These are phyloP conservation scores for Galeopsis tetrahit DNA, from an alignment of 257 asterid genomes.

Conservation along the genomic window DNA sequence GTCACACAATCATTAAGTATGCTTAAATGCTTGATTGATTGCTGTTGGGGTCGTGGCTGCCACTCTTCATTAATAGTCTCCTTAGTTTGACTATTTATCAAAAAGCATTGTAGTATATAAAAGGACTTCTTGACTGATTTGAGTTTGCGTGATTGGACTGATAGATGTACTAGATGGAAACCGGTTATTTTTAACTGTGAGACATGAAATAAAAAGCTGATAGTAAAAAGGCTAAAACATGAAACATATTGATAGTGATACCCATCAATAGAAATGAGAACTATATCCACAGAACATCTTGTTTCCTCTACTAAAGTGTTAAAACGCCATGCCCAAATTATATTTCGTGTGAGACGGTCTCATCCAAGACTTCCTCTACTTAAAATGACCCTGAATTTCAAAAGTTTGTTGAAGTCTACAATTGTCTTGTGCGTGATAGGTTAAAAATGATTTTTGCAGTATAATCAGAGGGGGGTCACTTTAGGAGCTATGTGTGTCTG, in stretches of 20 bases:
- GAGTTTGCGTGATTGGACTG: background rate
- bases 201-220: background rate
- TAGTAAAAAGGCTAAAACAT: too few species aligned
- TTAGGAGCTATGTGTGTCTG: too few species aligned
- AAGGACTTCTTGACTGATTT: background rate
- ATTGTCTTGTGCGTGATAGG: background rate
- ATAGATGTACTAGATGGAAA: background rate
- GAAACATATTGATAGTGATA: background rate
- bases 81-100: background rate
- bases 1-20: background rate
- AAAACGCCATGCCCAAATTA: too few species aligned
- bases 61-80: background rate
- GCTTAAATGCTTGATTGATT: conserved; percentile 10
- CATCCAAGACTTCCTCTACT: too few species aligned
- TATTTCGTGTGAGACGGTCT: too few species aligned
- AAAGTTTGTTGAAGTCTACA: background rate
- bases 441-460: background rate
- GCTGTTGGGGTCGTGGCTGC: background rate
- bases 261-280: background rate
- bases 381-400: background rate
- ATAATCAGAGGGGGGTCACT: background rate
- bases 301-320: too few species aligned
- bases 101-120: too few species aligned
- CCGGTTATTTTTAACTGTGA: background rate
- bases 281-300: background rate